Evolutionary conservation across 108 stramenopile species (phyloP), one percentile per base, ranked within the genome.

Genomic region (Pseudonitzschia delicatissima): DNA sequence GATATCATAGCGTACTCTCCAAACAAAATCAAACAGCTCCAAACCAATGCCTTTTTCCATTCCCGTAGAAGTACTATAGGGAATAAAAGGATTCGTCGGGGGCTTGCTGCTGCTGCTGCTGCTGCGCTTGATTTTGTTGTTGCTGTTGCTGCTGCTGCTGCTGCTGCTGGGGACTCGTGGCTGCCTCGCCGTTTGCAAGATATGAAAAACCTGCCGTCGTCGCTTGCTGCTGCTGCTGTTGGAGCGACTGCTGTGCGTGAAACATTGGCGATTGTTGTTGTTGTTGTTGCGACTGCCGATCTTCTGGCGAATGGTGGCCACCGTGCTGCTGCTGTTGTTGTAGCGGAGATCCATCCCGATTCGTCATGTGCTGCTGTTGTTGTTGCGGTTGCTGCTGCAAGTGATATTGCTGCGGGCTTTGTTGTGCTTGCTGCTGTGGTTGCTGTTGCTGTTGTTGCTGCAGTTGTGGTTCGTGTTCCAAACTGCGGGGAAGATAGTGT

Each of bases 311-410:
- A 11, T 6, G 11, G 7, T 6, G 52, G 23, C 2, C n/a, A 17
- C 48, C 7, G 48, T 42, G 40, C 40, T 42, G 40, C 40, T 42
- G 40, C 40, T 42, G 40, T 42, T 42, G 40, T 42, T 42, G 40
- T 42, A 15, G 40, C 11, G 11, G 11, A 42, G 11, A 42, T 42
- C 11, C 40, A 42, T 15, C 13, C 1, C 13, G 40, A 42, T n/a
- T 42, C 40, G 40, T 42, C 40, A 42, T n/a, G n/a, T n/a, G n/a
- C n/a, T n/a, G n/a, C n/a, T 42, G 11, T 15, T 42, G 40, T 42
- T 42, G 40, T 15, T 42, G 40, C 40, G 11, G 40, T 1, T 42
- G 40, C 39, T 40, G 39, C 39, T 40, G 39, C 0, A n/a, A n/a
- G n/a, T 40, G 40, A 9, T 40, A 15, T 15, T 42, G 40, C 40